Percentiles rank a stretch among this genome's conserved stretches.
phyloP scores from a whole-genome alignment of 2,329 filamentous ascomycete genomes.

The Fusarium pseudonygamai region DNA sequence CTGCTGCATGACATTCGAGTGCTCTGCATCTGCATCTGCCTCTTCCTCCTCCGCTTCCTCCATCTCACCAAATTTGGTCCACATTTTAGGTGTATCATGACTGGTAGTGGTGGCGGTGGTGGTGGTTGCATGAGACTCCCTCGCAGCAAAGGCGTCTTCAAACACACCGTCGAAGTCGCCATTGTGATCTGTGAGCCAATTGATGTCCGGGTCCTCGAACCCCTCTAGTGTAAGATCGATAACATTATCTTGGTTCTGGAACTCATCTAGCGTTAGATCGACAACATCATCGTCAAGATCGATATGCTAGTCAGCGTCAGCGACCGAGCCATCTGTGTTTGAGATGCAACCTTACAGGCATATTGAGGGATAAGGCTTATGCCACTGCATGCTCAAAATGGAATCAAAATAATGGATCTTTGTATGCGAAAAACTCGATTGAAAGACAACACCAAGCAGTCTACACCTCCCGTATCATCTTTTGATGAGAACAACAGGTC shows the following conservation, averaged over 20 bases:
- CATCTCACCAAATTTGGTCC: conserved; percentile 33
- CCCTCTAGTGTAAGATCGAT: conserved; percentile 4
- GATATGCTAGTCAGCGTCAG: conserved; percentile 15
- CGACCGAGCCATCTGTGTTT: background rate
- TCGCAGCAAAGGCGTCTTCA: conserved; percentile 5
- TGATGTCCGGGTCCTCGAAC: background rate
- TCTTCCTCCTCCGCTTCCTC: conserved; percentile 10
- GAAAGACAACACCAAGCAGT: background rate
- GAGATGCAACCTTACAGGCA: conserved; percentile 20
- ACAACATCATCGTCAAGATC: conserved; percentile 7
- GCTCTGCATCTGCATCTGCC: background rate
- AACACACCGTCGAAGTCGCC: conserved; percentile 16
- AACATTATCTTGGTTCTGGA: conserved; percentile 3
- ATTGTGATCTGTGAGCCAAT: conserved; percentile 1
- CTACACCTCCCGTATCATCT: background rate
- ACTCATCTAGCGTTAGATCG: conserved; percentile 6
- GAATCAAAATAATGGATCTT: background rate
- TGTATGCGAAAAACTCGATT: background rate
- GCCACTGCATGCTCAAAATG: background rate
- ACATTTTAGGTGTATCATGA: conserved; percentile 11
- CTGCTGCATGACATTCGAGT: conserved; percentile 5
- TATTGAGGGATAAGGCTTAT: conserved; percentile 9
- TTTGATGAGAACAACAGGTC: background rate
- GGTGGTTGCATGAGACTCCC: background rate
- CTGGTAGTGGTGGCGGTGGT: background rate